Base-by-base conservation (phyloP, 768 basidiomycete species). In the Coprinellus aureogranulatus region DNA sequence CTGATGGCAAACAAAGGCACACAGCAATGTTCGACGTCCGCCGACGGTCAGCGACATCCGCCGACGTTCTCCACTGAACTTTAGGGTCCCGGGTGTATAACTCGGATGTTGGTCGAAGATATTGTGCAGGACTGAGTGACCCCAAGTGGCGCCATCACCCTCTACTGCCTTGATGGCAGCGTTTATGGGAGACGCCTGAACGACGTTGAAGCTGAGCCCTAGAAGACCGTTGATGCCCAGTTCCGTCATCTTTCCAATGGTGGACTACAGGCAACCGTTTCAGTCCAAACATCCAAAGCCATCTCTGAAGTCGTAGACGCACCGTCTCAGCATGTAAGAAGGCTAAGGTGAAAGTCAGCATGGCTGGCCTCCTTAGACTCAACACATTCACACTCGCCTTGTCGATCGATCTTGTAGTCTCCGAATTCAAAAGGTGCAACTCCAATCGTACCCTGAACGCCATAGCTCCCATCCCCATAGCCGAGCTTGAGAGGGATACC, bases 381-480 rank as follows among this genome's bases (percentile, higher is more conserved):
- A 2, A 31, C 8, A 31, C n/a, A 28, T 16, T 49, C 26, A 2
- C 18, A 27, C 34, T 10, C n/a, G 31, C 54, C 54, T 66, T 69
- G 66, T 20, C 63, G 31, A 46, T 55, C 60, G 40, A 73, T 61
- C 23, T 64, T 57, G 62, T 69, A 68, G 14, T 65, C n/a, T 23
- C 75, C 71, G 28, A 73, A 68, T 40, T 70, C 60, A 42, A 75
- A 71, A 2, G 66, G 65, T 0, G 67, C 61, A 14, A 74, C 59
- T 16, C 70, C 71, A 27, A 76, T 72, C 12, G 70, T 70, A 4
- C 75, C 75, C 2, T 60, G 54, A 14, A 70, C 69, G 1, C 71
- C 72, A 41, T 75, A 72, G 16, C 64, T 60, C 1, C 73, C 75
- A 54, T 75, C 74, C 0, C 74, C 75, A 59, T 75, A 75, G 12